phyloP scores from a whole-genome alignment of 768 basidiomycete genomes.

The Stropharia rugosoannulata region DNA sequence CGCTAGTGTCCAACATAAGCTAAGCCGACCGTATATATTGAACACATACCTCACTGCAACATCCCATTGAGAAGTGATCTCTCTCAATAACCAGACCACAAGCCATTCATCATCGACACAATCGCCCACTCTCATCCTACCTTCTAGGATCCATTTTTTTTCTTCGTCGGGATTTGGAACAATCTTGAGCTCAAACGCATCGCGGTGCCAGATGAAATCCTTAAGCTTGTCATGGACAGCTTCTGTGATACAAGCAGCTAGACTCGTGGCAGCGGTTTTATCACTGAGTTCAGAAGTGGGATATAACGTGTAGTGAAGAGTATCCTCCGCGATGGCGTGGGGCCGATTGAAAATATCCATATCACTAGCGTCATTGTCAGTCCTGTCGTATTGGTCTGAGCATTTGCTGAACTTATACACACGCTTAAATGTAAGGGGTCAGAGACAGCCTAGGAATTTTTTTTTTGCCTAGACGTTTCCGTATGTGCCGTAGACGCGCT shows the following conservation, averaged over 20 bases:
- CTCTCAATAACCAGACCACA: slow-evolving; percentile 82
- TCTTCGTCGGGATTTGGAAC: slow-evolving; percentile 39
- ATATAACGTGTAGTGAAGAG: slow-evolving; percentile 74
- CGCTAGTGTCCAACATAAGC: slow-evolving; percentile 33
- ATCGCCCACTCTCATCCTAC: slow-evolving; percentile 90
- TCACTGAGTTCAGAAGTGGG: slow-evolving; percentile 54
- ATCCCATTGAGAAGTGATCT: slow-evolving; percentile 79
- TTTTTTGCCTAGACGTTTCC: no score
- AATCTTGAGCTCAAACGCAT: slow-evolving; percentile 77
- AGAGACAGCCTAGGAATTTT: no score
- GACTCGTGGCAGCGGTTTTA: slow-evolving; percentile 57
- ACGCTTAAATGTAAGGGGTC: no score
- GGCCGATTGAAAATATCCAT: slow-evolving; percentile 75
- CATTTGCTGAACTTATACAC: no score
- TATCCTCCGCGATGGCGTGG: slow-evolving; percentile 84
- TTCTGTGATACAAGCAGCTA: slow-evolving; percentile 66
- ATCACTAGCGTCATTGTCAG: slow-evolving; percentile 15
- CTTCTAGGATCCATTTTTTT: slow-evolving; percentile 64
- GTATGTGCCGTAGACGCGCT: no score
- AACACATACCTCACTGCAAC: slow-evolving; percentile 68
- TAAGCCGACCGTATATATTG: neutral
- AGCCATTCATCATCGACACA: slow-evolving; percentile 99
- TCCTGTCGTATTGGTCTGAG: no score
- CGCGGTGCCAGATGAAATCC: slow-evolving; percentile 80
- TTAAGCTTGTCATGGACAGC: slow-evolving; percentile 55